phyloP scores from a whole-genome alignment of 441 rosid genomes.

The Croton laevigatus region DNA sequence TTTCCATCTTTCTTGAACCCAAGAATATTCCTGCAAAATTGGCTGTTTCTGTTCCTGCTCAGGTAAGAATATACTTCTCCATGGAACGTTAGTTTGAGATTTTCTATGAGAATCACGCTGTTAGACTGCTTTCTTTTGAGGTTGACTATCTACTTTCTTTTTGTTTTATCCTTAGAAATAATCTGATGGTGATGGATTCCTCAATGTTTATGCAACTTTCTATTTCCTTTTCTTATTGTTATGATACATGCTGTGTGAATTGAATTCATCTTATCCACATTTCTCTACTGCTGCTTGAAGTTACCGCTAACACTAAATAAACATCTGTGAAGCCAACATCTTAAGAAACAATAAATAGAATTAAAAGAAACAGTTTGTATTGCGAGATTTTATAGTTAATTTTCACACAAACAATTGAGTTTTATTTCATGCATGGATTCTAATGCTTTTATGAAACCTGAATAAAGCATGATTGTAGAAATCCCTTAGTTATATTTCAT shows the following conservation, averaged over 20 bases:
- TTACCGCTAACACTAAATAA: background rate
- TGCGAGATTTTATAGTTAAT: background rate
- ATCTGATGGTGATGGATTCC: background rate
- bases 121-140: background rate
- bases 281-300: background rate
- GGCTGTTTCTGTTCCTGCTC: constrained; percentile 90
- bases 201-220: background rate
- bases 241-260: background rate
- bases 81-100: background rate
- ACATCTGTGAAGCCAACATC: background rate
- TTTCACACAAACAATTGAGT: background rate
- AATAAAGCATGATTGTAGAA: background rate
- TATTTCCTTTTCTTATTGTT: background rate
- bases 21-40: constrained; percentile 65
- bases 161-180: background rate
- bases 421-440: background rate
- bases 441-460: background rate
- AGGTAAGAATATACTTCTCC: constrained; percentile 45
- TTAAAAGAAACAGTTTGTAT: background rate
- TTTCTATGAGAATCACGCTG: background rate
- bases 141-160: background rate
- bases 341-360: background rate
- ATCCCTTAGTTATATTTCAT: background rate
- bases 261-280: background rate
- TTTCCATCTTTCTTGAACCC: constrained; percentile 69